Base-by-base conservation (phyloP, 1,284 basidiomycete species). In the Apiotrichum akiyoshidainum region DNA sequence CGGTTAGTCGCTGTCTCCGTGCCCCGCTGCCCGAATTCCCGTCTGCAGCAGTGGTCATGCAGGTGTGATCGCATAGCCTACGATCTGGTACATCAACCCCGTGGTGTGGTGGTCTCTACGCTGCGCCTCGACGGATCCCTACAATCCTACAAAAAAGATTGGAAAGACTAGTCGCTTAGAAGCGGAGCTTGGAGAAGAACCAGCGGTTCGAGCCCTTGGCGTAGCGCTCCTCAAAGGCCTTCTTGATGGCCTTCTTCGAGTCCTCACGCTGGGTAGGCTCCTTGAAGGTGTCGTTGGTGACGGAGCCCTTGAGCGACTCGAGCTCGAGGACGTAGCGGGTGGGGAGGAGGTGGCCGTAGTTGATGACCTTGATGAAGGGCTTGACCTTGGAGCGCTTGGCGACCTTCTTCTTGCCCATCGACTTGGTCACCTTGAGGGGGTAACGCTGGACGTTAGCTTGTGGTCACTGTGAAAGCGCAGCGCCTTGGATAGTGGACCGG, bases 351-450 rank as follows among this genome's bases (percentile, higher is more conserved):
- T 97, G 93, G 63, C 91, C 89, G 84, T 96, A 96, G 86, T 97
- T 97, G 80, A 96, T 80, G 64, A 94, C 92, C 86, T 96, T 96
- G 84, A 97, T 92, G 81, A 97, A 97, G 70, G 93, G 93, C 86
- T 97, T 97, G 79, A 97, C 87, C 82, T 92, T 93, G 81, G 86
- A 91, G 82, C 93, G 84, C 81, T 84, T 85, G 70, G 87, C 85
- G 65, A 96, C 80, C 80, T 90, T 92, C 85, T 95, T 97, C 78
- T 90, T 86, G 70, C 93, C 91, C 93, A 97, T 97, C 68, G 89
- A 87, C 78, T 88, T 89, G 71, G 92, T 95, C 65, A 96, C 92
- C 83, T 96, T 96, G 77, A 88, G 83, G 35, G 93, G 93, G 86
- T 95, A 96, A 69, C 37, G 14, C 92, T 78, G 45, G 17, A n/a